Percentiles rank a stretch among this genome's conserved stretches.
Conservation (phyloP, 495 filamentous ascomycete species). For the Clavariopsis aquatica region DNA sequence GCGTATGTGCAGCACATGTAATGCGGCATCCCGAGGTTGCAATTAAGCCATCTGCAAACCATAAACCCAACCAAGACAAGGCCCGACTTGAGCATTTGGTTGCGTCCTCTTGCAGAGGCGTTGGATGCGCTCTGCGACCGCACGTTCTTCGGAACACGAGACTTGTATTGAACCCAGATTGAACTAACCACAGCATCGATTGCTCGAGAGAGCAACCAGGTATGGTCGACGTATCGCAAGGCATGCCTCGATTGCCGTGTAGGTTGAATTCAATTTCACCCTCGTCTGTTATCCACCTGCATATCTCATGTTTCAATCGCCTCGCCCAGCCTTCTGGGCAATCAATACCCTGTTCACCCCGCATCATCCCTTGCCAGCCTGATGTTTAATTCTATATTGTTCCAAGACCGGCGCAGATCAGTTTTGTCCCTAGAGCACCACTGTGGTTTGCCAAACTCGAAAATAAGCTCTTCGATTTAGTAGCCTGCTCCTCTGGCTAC, state of each 20-base stretch:
- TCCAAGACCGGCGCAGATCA: not conserved
- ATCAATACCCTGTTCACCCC: not conserved
- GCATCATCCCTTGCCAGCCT: not conserved
- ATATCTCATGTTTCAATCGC: not conserved
- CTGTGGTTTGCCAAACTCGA: not conserved
- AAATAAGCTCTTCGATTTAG: not conserved
- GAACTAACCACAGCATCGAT: too few relatives aligned
- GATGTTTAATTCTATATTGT: conserved; percentile 1
- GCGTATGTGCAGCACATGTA: not conserved
- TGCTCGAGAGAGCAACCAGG: too few relatives aligned
- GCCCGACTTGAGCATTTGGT: too few relatives aligned
- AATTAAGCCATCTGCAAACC: too few relatives aligned
- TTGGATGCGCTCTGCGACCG: too few relatives aligned
- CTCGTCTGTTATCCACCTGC: not conserved
- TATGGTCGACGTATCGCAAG: not conserved
- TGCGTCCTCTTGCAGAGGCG: too few relatives aligned
- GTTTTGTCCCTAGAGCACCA: not conserved
- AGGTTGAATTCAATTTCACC: not conserved
- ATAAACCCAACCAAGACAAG: too few relatives aligned
- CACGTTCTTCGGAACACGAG: too few relatives aligned
- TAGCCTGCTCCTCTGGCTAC: not conserved
- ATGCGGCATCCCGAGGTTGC: too few relatives aligned
- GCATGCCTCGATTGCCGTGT: not conserved
- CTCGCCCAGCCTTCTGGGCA: not conserved
- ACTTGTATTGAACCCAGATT: too few relatives aligned